phyloP scores from a whole-genome alignment of 139 green algal genomes.

The Volvox africanus region DNA sequence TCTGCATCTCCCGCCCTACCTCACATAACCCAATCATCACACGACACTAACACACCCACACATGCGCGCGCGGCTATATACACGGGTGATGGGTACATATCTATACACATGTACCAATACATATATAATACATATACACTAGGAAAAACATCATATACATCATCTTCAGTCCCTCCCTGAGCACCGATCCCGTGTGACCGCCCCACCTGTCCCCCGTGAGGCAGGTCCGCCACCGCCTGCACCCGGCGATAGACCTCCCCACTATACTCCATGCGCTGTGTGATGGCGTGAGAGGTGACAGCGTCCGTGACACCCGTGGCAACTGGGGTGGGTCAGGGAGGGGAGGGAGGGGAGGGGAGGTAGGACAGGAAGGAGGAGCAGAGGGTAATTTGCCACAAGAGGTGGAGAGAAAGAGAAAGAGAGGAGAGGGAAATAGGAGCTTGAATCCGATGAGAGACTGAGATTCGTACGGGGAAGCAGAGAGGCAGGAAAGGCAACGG shows the following conservation, averaged over 20 bases:
- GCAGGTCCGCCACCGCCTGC: conserved; percentile 71
- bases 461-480: no score
- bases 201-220: conserved; percentile 69
- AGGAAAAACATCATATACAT: no score
- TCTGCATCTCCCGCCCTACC: no score
- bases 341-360: neutral
- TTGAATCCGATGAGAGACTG: no score
- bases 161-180: no score
- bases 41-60: no score
- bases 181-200: neutral
- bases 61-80: no score
- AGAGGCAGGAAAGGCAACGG: neutral
- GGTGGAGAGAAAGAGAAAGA: neutral
- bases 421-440: neutral
- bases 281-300: conserved; percentile 69
- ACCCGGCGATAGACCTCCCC: conserved; percentile 67
- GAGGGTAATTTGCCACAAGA: neutral
- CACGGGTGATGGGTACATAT: no score
- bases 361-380: neutral
- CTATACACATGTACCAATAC: no score
- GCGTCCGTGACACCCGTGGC: conserved; percentile 65
- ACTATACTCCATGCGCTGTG: conserved; percentile 72
- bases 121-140: no score
- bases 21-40: no score
- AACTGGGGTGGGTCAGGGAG: conserved; percentile 10